phyloP scores from a whole-genome alignment of 202 grass and related monocot genomes.

The Setaria italica region DNA sequence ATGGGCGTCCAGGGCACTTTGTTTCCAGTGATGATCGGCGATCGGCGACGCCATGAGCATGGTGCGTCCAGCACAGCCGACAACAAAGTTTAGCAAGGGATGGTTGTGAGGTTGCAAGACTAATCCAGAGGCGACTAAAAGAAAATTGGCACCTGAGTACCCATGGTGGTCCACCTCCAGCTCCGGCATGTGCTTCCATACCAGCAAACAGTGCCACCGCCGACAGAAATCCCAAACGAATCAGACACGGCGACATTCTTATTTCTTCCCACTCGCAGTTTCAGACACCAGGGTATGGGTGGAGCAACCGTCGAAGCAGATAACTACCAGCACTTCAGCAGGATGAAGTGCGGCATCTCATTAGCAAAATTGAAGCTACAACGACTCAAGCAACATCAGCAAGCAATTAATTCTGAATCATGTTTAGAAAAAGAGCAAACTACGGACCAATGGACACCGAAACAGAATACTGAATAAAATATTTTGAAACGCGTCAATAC shows the following conservation, averaged over 20 bases:
- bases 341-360: not conserved
- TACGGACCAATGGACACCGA: not conserved
- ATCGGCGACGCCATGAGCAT: too few species aligned
- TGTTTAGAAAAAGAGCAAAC: not conserved
- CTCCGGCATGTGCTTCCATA: not conserved
- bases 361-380: not conserved
- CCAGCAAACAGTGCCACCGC: not conserved
- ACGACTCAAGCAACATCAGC: not conserved
- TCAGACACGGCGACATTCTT: not conserved
- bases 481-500: not conserved
- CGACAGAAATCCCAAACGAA: not conserved
- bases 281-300: not conserved
- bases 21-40: too few species aligned
- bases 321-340: not conserved
- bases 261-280: not conserved
- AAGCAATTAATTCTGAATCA: too few species aligned
- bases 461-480: conserved; percentile 1
- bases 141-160: not conserved
- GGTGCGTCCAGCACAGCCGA: too few species aligned
- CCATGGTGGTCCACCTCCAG: not conserved
- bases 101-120: not conserved
- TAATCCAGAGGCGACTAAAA: not conserved
- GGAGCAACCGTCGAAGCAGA: not conserved
- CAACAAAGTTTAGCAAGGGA: too few species aligned
- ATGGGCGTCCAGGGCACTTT: too few species aligned